A percentile compares a stretch with the other conserved stretches of the same genome.
Conservation (phyloP, 2,329 filamentous ascomycete species). For the Chlorencoelia australis region DNA sequence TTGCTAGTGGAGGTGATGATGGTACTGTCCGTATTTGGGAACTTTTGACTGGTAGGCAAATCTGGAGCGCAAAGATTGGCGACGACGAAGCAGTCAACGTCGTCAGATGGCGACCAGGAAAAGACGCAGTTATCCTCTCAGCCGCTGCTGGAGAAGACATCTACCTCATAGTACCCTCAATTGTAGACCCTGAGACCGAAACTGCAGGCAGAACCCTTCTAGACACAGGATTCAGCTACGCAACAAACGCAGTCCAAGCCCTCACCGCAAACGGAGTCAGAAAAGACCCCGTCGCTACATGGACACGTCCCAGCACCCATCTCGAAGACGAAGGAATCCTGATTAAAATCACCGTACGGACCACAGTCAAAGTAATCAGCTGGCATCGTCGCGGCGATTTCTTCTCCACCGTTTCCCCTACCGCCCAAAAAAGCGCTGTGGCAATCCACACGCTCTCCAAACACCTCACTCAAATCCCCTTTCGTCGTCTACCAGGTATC, state of each 20-base stretch:
- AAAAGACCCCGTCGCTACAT: conserved; percentile 70
- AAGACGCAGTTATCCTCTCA: conserved; percentile 70
- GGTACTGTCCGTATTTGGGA: conserved; percentile 89
- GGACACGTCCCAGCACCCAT: conserved; percentile 66
- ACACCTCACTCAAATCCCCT: conserved; percentile 89
- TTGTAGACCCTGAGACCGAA: conserved; percentile 63
- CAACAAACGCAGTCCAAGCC: conserved; percentile 51
- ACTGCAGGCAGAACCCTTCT: conserved; percentile 65
- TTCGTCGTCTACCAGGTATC: conserved; percentile 64
- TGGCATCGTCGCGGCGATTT: conserved; percentile 96
- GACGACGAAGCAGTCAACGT: conserved; percentile 72
- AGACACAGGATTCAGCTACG: conserved; percentile 88
- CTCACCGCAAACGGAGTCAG: conserved; percentile 44
- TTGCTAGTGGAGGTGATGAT: conserved; percentile 91
- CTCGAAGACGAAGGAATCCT: conserved; percentile 72
- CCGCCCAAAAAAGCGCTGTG: conserved; percentile 68
- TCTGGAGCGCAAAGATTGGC: conserved; percentile 75
- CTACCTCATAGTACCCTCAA: conserved; percentile 70
- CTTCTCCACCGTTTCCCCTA: conserved; percentile 81
- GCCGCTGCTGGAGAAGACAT: conserved; percentile 78
- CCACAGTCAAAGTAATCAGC: conserved; percentile 74
- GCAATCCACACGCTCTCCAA: conserved; percentile 92
- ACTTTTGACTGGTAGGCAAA: conserved; percentile 71
- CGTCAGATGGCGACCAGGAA: conserved; percentile 81
- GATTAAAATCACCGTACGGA: conserved; percentile 69